Evolutionary conservation across 2,329 filamentous ascomycete species (phyloP), one percentile per base, ranked within the genome.

Genomic region (Aureobasidium melanogenum): DNA sequence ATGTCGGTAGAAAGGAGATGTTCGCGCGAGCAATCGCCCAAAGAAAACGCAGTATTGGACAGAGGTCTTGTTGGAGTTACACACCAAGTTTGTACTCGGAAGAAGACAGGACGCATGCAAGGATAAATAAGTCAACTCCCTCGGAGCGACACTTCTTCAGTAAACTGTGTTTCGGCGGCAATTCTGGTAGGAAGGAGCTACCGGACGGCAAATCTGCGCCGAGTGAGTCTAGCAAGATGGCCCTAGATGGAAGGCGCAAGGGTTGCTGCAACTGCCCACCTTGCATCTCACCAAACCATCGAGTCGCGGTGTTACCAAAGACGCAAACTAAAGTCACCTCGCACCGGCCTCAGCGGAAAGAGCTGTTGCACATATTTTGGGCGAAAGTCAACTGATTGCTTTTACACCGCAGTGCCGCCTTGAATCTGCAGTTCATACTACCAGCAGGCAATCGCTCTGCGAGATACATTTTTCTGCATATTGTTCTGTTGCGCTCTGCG

Each of bases 61-160:
- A 58, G 34, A 36, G 39, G 54, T 58, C 41, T 59, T 15, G 44
- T 50, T 59, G 32, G 44, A 59, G 56, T 59, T 59, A 59, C 56
- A 59, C 44, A 59, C 44, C 56, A 12, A 50, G 56, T 59, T 59
- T 59, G 56, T 59, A 59, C 43, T 46, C 56, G 56, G 56, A 59
- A 48, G 44, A 59, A 59, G 56, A 59, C 56, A 59, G 56, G 56
- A 59, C 24, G 56, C 56, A 59, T 59, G 56, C 56, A 59, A 59
- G 56, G 56, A 59, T 59, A 59, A 59, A 59, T 59, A 59, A 41
- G 56, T 50, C 32, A 58, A 58, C 39, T 44, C 26, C 5, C 19
- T 46, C 26, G 38, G 39, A 44, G 28, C 19, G 55, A 58, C 41
- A 38, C 32, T 44, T 59, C 32, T 30, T 59, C 56, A 14, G 2